Conservation (phyloP, 2,329 filamentous ascomycete genomes). For the Thelonectria blattea region DNA sequence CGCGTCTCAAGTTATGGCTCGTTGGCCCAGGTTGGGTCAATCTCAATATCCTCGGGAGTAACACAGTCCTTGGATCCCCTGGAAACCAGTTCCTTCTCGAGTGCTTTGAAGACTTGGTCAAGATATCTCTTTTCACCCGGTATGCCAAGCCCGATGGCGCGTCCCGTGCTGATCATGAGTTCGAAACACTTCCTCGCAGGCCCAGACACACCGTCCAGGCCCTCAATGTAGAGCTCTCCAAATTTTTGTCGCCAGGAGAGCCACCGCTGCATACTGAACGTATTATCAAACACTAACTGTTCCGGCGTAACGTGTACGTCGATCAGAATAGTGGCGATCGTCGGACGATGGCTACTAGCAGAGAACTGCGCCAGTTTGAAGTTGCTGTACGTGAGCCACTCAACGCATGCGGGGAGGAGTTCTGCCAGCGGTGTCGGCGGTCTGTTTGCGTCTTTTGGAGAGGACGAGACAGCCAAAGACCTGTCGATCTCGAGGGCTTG, state of each 20-base stretch:
- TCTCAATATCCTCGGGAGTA: neutral
- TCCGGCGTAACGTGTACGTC: neutral
- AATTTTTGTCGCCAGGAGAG: neutral
- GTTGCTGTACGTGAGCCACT: slow-evolving; percentile 1
- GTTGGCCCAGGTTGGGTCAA: neutral
- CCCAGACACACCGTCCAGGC: neutral
- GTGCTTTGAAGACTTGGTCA: neutral
- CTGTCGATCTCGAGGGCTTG: neutral
- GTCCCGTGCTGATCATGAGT: neutral
- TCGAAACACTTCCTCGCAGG: slow-evolving; percentile 3
- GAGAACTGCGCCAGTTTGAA: slow-evolving; percentile 1
- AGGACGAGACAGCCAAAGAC: neutral
- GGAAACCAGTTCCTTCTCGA: neutral
- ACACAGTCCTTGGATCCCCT: neutral
- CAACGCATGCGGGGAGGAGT: neutral
- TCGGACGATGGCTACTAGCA: neutral
- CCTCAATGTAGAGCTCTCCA: neutral
- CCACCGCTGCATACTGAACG: neutral
- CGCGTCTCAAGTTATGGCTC: neutral
- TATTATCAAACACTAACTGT: neutral
- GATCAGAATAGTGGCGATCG: too few relatives aligned
- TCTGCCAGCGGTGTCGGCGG: neutral
- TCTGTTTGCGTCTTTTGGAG: neutral
- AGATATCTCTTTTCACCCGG: neutral
- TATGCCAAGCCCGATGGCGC: neutral